Evolutionary conservation across 1,284 basidiomycete genomes (phyloP), one percentile per base, ranked within the genome.

Genomic region (Cystobasidium sp.): DNA sequence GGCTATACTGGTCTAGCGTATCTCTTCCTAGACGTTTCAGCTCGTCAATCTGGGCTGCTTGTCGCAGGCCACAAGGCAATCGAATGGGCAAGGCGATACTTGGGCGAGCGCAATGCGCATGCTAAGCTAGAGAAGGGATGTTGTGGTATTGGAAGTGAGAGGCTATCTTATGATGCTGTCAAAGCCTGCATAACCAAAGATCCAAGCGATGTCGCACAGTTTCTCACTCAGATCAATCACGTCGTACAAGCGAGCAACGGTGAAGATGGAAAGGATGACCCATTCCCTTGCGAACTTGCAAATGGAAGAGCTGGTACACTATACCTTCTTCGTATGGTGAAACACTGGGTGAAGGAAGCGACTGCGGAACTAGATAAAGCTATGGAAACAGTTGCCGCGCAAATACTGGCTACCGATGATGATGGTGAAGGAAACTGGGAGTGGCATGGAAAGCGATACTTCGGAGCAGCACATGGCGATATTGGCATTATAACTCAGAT

Each of bases 381-480:
- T 22, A 53, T 53, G 10, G 24, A 53, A 53, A 24, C 52, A 20
- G 14, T 53, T 10, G 52, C 52, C 14, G n/a, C 2, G 20, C 52
- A n/a, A 10, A 53, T 53, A 18, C 52, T 53, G 24, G 16, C n/a
- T 20, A 53, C 52, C n/a, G 52, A 53, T 22, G 20, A 53, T 53
- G 52, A 53, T 20, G 52, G 52, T 10, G 20, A 53, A 18, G 52
- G 52, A 3, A 16, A 53, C 6, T 53, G 52, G 52, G 16, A n/a
- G 24, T 53, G 52, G 52, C 52, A 53, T 24, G 52, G 52, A 53
- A 53, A 53, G n/a, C n/a, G 52, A 53, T 53, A 53, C 52, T 53
- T 53, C n/a, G 52, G 52, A 10, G 52, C 52, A 18, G 52, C 52
- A 18, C 52, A 53, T 24, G 52, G 52, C 24, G 52, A 53, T 6